Evolutionary conservation across 495 filamentous ascomycete genomes (phyloP), one percentile per base, ranked within the genome.

Genomic region (Daldinia concentrica): DNA sequence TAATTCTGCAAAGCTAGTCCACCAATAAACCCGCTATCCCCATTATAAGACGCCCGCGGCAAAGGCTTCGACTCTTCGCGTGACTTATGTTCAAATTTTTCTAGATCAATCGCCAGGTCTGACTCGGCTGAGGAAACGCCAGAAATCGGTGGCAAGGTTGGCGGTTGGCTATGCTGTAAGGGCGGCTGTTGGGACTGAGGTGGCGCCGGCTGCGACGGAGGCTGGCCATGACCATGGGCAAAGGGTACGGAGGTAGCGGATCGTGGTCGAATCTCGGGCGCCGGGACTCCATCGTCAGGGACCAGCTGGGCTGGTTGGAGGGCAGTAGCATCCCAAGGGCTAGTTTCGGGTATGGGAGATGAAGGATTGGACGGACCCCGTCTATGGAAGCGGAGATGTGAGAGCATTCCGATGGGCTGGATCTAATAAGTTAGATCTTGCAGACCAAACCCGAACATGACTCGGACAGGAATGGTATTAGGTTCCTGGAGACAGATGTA

Each of bases 371-470:
- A 86, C 66, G 85, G 82, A 12, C 78, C 83, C 52, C 85, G 84
- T 74, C 82, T 82, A 34, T 85, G 84, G 64, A 86, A 85, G 70
- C 85, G 84, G 24, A 86, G 80, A 74, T 86, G 84, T 58, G 83
- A 85, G 71, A 86, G 79, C 85, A 87, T 87, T 66, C 73, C 74
- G 71, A 60, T 11, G 58, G 63, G 52, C 54, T 71, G 67, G 71
- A 74, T 71, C 71, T 74, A 71, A 74, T 60, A 64, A 67, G 59
- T 70, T 74, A 74, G 71, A 74, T 67, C 71, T 62, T 59, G 64
- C 67, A 70, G 63, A 43, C n/a, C 29, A 51, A 52, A 37, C 27
- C 67, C 67, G 27, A 74, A 64, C 71, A 74, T 74, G 71, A 71
- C 71, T 74, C 39, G 58, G 43, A 24, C 50, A 51, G 27, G 37